A percentile compares a stretch with the other conserved stretches of the same genome.
phyloP scores from a whole-genome alignment of 495 filamentous ascomycete genomes.

The Penicillium pulvis region DNA sequence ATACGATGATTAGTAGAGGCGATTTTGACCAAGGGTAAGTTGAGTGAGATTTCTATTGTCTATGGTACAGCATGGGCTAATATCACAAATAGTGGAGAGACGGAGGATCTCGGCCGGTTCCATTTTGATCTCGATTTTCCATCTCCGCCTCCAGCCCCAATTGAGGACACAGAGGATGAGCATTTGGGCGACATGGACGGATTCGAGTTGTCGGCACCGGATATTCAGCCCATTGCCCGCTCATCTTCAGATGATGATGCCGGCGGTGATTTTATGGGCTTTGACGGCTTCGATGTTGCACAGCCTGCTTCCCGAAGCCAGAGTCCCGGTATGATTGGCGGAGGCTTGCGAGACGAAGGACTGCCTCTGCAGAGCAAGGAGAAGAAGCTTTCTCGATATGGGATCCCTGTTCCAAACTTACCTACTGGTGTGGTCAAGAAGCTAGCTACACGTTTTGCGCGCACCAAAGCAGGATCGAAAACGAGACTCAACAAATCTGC shows the following conservation, averaged over 20 bases:
- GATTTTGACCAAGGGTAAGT: constrained; percentile 49
- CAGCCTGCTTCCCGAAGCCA: constrained; percentile 37
- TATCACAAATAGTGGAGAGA: constrained; percentile 44
- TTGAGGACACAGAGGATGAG: constrained; percentile 33
- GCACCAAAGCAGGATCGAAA: constrained; percentile 59
- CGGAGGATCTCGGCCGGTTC: constrained; percentile 47
- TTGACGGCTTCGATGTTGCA: constrained; percentile 30
- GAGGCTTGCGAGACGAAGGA: constrained; percentile 45
- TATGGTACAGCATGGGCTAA: constrained; percentile 30
- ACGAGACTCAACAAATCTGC: constrained; percentile 70
- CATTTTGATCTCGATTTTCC: constrained; percentile 49
- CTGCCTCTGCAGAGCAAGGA: constrained; percentile 37
- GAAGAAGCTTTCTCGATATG: constrained; percentile 67
- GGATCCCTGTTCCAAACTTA: constrained; percentile 74
- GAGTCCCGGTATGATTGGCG: constrained; percentile 42
- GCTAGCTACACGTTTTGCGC: constrained; percentile 70
- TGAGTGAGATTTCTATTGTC: constrained; percentile 6
- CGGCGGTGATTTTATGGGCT: constrained; percentile 26
- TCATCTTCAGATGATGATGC: constrained; percentile 28
- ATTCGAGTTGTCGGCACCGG: constrained; percentile 38
- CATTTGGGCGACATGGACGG: constrained; percentile 41
- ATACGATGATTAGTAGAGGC: constrained; percentile 35
- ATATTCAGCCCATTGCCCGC: constrained; percentile 31
- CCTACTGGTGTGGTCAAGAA: constrained; percentile 71
- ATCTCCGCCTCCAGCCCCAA: constrained; percentile 32